phyloP scores from a whole-genome alignment of 2,329 filamentous ascomycete species.

The Daldinia sp. region DNA sequence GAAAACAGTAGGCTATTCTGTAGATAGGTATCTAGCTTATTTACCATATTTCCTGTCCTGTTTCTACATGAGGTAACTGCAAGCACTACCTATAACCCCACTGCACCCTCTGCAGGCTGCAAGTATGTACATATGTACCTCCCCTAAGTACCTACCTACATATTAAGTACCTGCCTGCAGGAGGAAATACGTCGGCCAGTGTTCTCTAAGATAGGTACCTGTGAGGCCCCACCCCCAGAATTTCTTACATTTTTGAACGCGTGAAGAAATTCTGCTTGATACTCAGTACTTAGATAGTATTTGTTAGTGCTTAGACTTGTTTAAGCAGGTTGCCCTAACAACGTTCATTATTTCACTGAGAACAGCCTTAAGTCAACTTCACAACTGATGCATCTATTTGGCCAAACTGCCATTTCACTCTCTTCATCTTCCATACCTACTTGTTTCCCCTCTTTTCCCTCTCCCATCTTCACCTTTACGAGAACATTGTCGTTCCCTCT shows the following conservation, averaged over 20 bases:
- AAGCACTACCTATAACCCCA: no score
- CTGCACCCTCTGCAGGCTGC: no score
- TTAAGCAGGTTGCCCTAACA: slow-evolving; percentile 22
- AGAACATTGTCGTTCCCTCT: not conserved
- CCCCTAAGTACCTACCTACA: not conserved
- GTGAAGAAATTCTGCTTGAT: slow-evolving; percentile 13
- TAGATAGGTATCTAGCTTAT: no score
- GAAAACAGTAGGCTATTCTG: no score
- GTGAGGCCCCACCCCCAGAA: slow-evolving; percentile 17
- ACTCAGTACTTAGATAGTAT: slow-evolving; percentile 41
- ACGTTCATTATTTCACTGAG: slow-evolving; percentile 16
- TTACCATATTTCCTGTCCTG: no score
- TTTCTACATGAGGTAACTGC: no score
- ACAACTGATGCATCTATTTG: slow-evolving; percentile 11
- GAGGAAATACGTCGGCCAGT: no score
- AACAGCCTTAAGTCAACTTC: slow-evolving; percentile 30
- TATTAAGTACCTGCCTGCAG: slow-evolving; percentile 3
- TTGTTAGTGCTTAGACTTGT: slow-evolving; percentile 28
- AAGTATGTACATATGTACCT: no score
- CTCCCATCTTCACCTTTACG: not conserved
- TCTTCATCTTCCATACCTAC: not conserved
- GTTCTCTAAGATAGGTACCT: no score
- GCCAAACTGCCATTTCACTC: not conserved
- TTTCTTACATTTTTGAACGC: not conserved
- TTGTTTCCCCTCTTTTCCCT: not conserved